Evolutionary conservation across 345 rosid genomes (phyloP), one percentile per base, ranked within the genome.

Genomic region (Arabidopsis arenosa): DNA sequence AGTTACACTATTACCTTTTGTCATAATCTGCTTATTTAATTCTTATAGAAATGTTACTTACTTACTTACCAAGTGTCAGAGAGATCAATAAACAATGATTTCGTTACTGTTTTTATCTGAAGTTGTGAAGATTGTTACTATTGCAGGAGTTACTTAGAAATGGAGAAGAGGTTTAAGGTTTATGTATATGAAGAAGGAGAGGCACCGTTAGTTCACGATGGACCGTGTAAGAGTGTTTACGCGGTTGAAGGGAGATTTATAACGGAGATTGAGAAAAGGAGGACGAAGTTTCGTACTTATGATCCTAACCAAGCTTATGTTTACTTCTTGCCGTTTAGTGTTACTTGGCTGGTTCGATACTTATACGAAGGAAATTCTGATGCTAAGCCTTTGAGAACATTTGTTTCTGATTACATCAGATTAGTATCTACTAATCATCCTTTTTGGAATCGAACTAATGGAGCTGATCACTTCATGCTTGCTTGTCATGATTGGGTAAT

Each of bases 401-500:
- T 86, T 63, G 95, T 85, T 49, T 84, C 84, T 18, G 96, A 92
- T 74, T 94, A 94, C 52, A 85, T 94, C 13, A 81, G 48, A 28
- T 73, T 83, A 51, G 51, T 94, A 8, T 90, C 98, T 12, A 74
- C 78, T 60, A 90, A 86, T 72, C 75, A 89, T 66, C 93, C 93
- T 30, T 91, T 84, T 45, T 91, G 97, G 97, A 91, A 91, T 71
- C 81, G 84, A 59, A 86, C 90, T 49, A 80, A 58, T 62, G 95
- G 95, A 4, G 94, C 97, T 64, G 95, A 89, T 75, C 95, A 91
- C 75, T 89, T 91, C 89, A 89, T 89, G 97, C 91, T 91, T 74
- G 87, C 95, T 11, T 89, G 97, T 59, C 97, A 91, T 60, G 97
- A 89, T 78, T 91, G 95, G 97, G 97, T 91, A 48, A 82, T 47